Conservation (phyloP, 495 filamentous ascomycete genomes). For the Penicillium pancosmium region DNA sequence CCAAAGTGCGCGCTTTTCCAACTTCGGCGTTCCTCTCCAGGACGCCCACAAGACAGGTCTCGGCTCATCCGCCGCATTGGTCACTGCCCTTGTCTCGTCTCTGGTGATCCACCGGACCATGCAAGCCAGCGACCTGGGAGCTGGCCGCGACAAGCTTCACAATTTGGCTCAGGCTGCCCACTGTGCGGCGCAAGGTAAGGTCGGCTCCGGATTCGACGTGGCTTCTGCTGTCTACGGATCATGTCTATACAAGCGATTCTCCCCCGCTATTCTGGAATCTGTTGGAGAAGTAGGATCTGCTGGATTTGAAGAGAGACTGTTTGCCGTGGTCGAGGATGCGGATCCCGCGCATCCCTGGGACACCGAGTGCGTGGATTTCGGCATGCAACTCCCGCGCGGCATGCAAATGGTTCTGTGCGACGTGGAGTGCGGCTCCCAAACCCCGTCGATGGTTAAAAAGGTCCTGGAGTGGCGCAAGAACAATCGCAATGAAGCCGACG, state of each 20-base stretch:
- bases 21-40: constrained; percentile 74
- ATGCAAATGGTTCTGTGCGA: constrained; percentile 87
- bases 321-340: constrained; percentile 63
- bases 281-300: constrained; percentile 64
- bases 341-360: constrained; percentile 68
- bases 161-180: constrained; percentile 93
- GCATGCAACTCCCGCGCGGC: constrained; percentile 64
- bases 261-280: constrained; percentile 67
- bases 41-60: constrained; percentile 94
- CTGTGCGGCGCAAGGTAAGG: constrained; percentile 94
- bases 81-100: constrained; percentile 85
- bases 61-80: constrained; percentile 91
- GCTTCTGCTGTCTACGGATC: constrained; percentile 89
- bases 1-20: constrained; percentile 60
- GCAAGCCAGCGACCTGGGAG: constrained; percentile 57
- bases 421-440: constrained; percentile 91
- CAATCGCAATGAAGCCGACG: constrained; percentile 65
- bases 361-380: constrained; percentile 65
- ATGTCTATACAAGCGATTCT: constrained; percentile 89
- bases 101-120: constrained; percentile 79
- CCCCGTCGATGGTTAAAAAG: constrained; percentile 91
- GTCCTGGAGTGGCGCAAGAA: constrained; percentile 80
- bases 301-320: constrained; percentile 68
- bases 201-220: constrained; percentile 96
- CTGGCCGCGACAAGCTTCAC: constrained; percentile 65